Base-by-base conservation (phyloP, 225 moss, liverwort and hornwort species). In the Pseudisothecium myosuroides region DNA sequence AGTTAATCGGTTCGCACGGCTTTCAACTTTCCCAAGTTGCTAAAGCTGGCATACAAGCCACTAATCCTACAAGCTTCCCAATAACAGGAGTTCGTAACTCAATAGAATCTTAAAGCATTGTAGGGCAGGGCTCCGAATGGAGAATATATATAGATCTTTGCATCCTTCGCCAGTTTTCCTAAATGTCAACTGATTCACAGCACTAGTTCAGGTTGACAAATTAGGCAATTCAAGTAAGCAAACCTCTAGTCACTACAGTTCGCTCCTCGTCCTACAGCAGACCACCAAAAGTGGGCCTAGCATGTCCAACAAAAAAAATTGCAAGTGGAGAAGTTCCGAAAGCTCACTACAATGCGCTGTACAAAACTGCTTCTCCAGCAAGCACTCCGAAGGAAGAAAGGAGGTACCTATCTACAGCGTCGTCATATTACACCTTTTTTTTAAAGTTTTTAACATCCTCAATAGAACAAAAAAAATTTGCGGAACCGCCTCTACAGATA, bases 361-460 rank as follows among this genome's bases (percentile, higher is more conserved):
- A 93, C 92, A 93, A 92, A 93, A 93, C 87, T 93, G 90, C 87
- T 89, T 90, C 89, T 93, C 89, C 88, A 86, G 81, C 83, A 81
- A 89, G 88, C 83, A 80, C 82, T 89, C 87, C 87, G 87, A 56
- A 72, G 67, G 87, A 56, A 75, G 67, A 19, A 27, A 47, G 87
- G 39, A 56, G 36, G 69, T 90, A 87, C 28, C 87, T 92, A 92
- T 92, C 92, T 93, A 93, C 92, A 92, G 87, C 65, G n/a, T 83
- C 72, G 85, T 90, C 89, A 85, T 93, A 79, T 54, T 93, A 93
- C 93, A 93, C 87, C 63, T 80, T 92, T 93, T 80, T 93, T 93
- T 86, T 31, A 63, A 63, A 85, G 62, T 87, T 89, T 93, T 92
- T 85, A 66, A 82, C 72, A 87, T 82, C 90, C 86, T 91, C 88